A percentile compares a stretch with the other conserved stretches of the same genome.
These are phyloP conservation scores for Pelargonium fulgidum DNA, from an alignment of 441 rosid genomes.

Conservation along the genomic window DNA sequence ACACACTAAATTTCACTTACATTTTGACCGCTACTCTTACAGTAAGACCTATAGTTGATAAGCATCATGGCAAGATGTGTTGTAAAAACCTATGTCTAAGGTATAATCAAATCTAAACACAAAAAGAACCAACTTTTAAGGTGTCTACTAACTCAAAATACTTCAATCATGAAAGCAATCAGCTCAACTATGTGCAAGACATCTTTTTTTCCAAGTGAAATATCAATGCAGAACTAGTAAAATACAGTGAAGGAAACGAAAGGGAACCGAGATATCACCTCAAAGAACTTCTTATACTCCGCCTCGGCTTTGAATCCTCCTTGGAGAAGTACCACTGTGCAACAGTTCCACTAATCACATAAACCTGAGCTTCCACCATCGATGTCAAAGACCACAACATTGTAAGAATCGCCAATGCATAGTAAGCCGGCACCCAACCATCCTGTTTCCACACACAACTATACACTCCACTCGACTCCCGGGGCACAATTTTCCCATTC, in stretches of 20 bases:
- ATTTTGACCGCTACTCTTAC: too few relatives aligned
- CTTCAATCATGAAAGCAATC: neutral
- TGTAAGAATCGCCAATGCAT: conserved; percentile 57
- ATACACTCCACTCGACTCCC: conserved; percentile 43
- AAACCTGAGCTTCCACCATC: conserved; percentile 72
- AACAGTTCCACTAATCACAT: conserved; percentile 74
- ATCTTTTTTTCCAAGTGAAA: neutral
- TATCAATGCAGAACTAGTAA: conserved; percentile 3
- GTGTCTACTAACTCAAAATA: neutral
- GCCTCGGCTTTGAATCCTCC: conserved; percentile 55
- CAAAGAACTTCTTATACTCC: conserved; percentile 61
- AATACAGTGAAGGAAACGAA: neutral
- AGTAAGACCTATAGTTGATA: too few relatives aligned
- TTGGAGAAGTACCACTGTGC: conserved; percentile 85
- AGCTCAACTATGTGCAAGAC: neutral
- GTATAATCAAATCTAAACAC: neutral
- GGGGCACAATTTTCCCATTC: conserved; percentile 59
- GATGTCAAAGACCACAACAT: conserved; percentile 79
- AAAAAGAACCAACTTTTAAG: neutral
- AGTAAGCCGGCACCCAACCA: conserved; percentile 87
- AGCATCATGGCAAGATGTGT: too few relatives aligned
- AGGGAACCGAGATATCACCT: conserved; percentile 36
- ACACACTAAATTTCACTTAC: neutral
- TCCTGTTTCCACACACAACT: conserved; percentile 77
- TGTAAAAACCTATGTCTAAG: neutral